A percentile compares a stretch with the other conserved stretches of the same genome.
phyloP scores from a whole-genome alignment of 164 flowering plant species.

The Stephania japonica region DNA sequence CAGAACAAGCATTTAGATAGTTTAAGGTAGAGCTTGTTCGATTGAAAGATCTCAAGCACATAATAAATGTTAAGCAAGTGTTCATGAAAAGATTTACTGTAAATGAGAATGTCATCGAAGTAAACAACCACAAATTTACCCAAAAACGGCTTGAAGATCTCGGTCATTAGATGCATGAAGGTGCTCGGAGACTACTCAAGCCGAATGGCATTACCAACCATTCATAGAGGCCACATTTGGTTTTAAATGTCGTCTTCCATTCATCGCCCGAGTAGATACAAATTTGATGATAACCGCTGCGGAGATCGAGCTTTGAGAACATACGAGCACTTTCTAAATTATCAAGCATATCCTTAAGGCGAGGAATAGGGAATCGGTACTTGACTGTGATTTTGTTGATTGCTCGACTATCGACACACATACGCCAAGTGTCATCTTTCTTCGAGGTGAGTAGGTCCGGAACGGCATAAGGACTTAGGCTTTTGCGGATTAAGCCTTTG shows the following conservation, averaged over 20 bases:
- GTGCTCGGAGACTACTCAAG: neutral
- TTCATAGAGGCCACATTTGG: neutral
- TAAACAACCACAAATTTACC: neutral
- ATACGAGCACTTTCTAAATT: neutral
- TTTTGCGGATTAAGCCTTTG: neutral
- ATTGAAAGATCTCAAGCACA: too few species aligned
- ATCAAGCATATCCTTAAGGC: neutral
- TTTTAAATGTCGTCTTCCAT: neutral
- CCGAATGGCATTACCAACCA: conserved; percentile 6
- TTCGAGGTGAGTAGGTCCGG: neutral
- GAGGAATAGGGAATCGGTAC: neutral
- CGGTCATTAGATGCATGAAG: too few species aligned
- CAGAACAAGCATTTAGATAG: too few species aligned
- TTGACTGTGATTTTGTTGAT: neutral
- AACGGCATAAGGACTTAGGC: neutral
- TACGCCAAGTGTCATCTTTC: neutral
- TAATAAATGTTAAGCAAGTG: too few species aligned
- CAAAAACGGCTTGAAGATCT: neutral
- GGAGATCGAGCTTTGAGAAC: neutral
- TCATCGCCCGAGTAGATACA: neutral
- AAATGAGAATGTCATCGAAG: conserved; percentile 2
- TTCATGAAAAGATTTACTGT: neutral
- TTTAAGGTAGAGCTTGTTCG: too few species aligned
- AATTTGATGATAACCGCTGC: neutral
- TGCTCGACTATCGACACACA: neutral